A percentile compares a stretch with the other conserved stretches of the same genome.
Conservation (phyloP, 148 eudicot species). For the Spergularia marina region DNA sequence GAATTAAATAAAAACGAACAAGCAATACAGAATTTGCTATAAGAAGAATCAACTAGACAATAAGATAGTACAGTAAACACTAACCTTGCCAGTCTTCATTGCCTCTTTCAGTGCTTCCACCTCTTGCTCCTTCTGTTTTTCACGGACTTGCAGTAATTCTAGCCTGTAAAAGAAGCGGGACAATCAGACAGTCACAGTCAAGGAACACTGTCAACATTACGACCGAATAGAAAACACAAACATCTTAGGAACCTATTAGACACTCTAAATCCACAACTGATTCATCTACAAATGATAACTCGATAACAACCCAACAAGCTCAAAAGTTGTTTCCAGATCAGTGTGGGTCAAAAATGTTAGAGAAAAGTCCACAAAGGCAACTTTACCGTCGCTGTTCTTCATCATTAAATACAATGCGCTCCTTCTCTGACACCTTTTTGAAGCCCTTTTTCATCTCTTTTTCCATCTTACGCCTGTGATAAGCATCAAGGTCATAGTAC, state of each 20-base stretch:
- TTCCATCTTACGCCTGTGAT: slow-evolving; percentile 58
- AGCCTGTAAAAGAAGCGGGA: slow-evolving; percentile 40
- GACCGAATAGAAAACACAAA: background rate
- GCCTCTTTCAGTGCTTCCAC: slow-evolving; percentile 64
- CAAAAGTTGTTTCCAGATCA: background rate
- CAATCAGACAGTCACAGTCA: background rate
- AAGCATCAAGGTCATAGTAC: slow-evolving; percentile 84
- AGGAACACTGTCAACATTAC: slow-evolving; percentile 2
- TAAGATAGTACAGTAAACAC: slow-evolving; percentile 1
- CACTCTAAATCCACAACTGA: background rate
- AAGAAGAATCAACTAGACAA: background rate
- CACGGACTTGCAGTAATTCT: slow-evolving; percentile 75
- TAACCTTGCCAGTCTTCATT: slow-evolving; percentile 92
- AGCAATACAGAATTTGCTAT: slow-evolving; percentile 7
- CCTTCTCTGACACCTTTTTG: slow-evolving; percentile 43
- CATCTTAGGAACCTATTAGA: background rate
- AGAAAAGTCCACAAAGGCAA: slow-evolving; percentile 1
- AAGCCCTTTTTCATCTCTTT: slow-evolving; percentile 69
- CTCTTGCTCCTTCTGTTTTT: slow-evolving; percentile 74
- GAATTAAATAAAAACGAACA: background rate
- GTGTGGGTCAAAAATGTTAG: background rate
- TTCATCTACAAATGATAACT: background rate
- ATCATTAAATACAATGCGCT: slow-evolving; percentile 77
- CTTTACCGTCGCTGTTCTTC: slow-evolving; percentile 90
- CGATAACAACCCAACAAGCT: background rate